Evolutionary conservation across 768 basidiomycete species (phyloP).

Genomic region (Baorangia bicolor): DNA sequence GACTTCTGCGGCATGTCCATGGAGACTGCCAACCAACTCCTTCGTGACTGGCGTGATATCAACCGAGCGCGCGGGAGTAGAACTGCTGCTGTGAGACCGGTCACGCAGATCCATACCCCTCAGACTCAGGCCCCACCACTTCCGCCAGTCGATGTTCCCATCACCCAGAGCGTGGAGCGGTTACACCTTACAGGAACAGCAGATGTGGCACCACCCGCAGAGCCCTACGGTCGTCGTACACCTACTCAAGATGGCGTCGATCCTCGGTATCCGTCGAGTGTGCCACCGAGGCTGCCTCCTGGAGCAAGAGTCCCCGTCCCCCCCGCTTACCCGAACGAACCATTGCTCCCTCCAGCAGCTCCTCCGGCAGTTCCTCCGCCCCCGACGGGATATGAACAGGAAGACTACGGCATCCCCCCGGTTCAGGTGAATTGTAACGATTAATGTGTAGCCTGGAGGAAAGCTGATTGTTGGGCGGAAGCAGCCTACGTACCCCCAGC

Average conservation of each 20-base stretch:
- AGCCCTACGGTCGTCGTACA: conserved; percentile 25
- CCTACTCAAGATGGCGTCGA: conserved; percentile 39
- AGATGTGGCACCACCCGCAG: conserved; percentile 31
- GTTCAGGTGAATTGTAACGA: conserved; percentile 22
- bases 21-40: conserved; percentile 94
- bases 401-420: conserved; percentile 21
- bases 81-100: conserved; percentile 37
- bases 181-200: conserved; percentile 42
- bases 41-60: conserved; percentile 89
- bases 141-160: conserved; percentile 34
- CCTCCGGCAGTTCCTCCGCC: conserved; percentile 22
- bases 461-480: conserved; percentile 9
- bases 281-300: conserved; percentile 36
- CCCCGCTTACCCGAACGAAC: conserved; percentile 36
- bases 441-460: not conserved
- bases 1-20: conserved; percentile 99
- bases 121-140: conserved; percentile 32
- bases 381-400: conserved; percentile 28
- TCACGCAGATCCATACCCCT: conserved; percentile 32
- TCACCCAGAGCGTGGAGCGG: conserved; percentile 41
- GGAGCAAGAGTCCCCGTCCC: conserved; percentile 39
- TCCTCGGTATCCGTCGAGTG: conserved; percentile 37
- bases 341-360: conserved; percentile 24
- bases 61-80: conserved; percentile 64
- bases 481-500: conserved; percentile 27